phyloP scores from a whole-genome alignment of 192 early-diverging fungal species.

The Lunasporangiospora selenospora region DNA sequence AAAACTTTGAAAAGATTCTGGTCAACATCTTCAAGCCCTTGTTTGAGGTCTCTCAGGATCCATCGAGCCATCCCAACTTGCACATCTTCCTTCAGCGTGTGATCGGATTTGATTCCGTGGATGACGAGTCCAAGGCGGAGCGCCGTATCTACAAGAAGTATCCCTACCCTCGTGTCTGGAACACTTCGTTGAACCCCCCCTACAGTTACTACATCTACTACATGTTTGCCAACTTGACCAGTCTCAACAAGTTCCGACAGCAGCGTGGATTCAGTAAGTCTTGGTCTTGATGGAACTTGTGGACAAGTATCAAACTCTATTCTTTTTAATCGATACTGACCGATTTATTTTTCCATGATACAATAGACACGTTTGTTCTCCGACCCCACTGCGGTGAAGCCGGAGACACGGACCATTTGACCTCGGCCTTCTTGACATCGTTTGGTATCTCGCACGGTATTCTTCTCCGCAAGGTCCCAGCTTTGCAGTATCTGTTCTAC shows the following conservation, averaged over 20 bases:
- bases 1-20: conserved; percentile 84
- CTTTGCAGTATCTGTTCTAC: conserved; percentile 95
- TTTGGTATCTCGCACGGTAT: conserved; percentile 96
- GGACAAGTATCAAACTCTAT: background rate
- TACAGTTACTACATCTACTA: conserved; percentile 97
- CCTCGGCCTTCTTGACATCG: conserved; percentile 88
- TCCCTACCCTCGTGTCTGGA: conserved; percentile 73
- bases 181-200: conserved; percentile 81
- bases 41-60: conserved; percentile 92
- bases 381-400: conserved; percentile 97
- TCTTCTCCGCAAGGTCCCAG: conserved; percentile 93
- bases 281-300: background rate
- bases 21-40: conserved; percentile 89
- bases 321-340: background rate
- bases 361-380: conserved; percentile 87
- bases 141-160: conserved; percentile 88
- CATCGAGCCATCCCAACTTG: conserved; percentile 84
- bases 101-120: conserved; percentile 94
- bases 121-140: conserved; percentile 95
- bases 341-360: background rate
- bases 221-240: conserved; percentile 88
- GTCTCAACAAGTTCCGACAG: conserved; percentile 86
- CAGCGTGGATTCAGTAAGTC: conserved; percentile 79
- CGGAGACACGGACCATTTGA: conserved; percentile 95
- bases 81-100: conserved; percentile 96